Evolutionary conservation across 2,329 filamentous ascomycete species (phyloP).

Genomic region (Scytalidium sp.): DNA sequence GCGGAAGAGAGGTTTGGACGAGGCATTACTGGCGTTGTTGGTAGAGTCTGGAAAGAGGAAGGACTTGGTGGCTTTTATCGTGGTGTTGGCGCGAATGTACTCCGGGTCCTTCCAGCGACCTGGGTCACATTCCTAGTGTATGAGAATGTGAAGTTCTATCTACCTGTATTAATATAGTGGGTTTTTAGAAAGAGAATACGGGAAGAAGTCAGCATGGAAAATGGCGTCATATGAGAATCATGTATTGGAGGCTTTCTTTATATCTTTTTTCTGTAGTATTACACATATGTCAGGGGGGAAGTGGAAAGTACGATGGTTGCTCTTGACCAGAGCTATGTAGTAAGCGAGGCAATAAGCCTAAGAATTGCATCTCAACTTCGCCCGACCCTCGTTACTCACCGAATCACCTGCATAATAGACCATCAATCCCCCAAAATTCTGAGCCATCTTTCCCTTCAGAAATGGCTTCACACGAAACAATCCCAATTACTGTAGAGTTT

Average conservation of each 20-base stretch:
- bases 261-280: no score
- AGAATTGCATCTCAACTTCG: not conserved
- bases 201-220: not conserved
- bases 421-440: no score
- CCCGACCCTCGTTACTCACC: not conserved
- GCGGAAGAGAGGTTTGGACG: slow-evolving; percentile 71
- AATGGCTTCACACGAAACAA: slow-evolving; percentile 25
- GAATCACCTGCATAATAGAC: not conserved
- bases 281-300: no score
- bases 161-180: slow-evolving; percentile 39
- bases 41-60: slow-evolving; percentile 74
- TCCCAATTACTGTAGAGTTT: slow-evolving; percentile 72
- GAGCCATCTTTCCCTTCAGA: not conserved
- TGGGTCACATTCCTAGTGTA: slow-evolving; percentile 97
- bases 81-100: slow-evolving; percentile 82
- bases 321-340: not conserved
- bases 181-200: not conserved
- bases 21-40: slow-evolving; percentile 66
- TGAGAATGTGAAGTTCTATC: slow-evolving; percentile 81
- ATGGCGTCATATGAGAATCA: not conserved
- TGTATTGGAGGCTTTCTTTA: no score
- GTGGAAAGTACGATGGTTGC: not conserved
- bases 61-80: slow-evolving; percentile 86
- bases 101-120: slow-evolving; percentile 88
- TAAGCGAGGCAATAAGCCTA: not conserved